These are phyloP conservation scores for Cucurbita pepo DNA, from an alignment of 306 rosid species.

Conservation along the genomic window DNA sequence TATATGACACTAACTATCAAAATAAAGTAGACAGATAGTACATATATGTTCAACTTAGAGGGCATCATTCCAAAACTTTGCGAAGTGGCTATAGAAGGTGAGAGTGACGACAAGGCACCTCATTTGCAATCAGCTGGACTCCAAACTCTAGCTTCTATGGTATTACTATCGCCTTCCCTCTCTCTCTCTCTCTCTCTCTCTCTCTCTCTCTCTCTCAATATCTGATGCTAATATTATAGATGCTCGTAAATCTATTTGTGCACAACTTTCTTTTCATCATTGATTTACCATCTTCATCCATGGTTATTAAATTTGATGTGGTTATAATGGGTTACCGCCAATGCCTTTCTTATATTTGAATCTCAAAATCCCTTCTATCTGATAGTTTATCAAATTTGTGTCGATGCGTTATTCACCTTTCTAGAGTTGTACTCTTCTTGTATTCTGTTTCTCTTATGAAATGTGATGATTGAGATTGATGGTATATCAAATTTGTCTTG, in stretches of 20 bases:
- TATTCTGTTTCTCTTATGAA: neutral
- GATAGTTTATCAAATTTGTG: neutral
- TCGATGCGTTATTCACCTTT: neutral
- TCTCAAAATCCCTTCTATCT: neutral
- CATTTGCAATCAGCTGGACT: slow-evolving; percentile 68
- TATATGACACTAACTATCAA: slow-evolving; percentile 29
- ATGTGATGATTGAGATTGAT: neutral
- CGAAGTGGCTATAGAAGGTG: slow-evolving; percentile 74
- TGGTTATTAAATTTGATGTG: neutral
- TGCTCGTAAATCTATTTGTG: neutral
- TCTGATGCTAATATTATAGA: neutral
- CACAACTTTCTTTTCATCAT: neutral
- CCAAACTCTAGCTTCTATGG: slow-evolving; percentile 68
- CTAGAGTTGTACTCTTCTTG: neutral
- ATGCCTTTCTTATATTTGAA: neutral
- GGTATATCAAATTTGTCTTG: neutral
- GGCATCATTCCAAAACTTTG: slow-evolving; percentile 82
- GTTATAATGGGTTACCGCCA: neutral
- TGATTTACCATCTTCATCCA: neutral
- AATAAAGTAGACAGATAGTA: slow-evolving; percentile 60
- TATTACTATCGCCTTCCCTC: slow-evolving; percentile 9
- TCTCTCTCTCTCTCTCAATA: slow-evolving; percentile 1
- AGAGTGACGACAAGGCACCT: slow-evolving; percentile 45
- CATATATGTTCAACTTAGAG: slow-evolving; percentile 86
- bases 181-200: too few species aligned